phyloP scores from a whole-genome alignment of 129 eudicot genomes.

The Tagetes erecta region DNA sequence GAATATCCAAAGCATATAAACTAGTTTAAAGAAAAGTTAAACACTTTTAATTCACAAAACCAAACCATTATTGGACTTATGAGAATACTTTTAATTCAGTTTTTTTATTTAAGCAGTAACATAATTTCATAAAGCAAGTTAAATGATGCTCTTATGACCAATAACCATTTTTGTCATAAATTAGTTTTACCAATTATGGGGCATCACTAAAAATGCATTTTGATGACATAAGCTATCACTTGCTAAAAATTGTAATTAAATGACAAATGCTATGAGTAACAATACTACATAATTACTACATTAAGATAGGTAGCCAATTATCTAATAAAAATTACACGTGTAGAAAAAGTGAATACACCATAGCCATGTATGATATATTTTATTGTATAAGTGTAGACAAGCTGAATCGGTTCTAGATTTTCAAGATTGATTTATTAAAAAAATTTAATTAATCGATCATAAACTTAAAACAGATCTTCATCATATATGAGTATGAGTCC shows the following conservation, averaged over 20 bases:
- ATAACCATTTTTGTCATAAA: constrained; percentile 24
- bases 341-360: no score
- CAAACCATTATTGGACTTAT: constrained; percentile 23
- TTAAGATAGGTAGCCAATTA: background rate
- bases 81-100: constrained; percentile 22
- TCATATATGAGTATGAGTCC: background rate
- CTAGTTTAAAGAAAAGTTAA: constrained; percentile 14
- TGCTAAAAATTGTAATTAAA: background rate
- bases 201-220: constrained; percentile 24
- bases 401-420: background rate
- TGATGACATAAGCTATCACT: constrained; percentile 35
- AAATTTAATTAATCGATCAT: no score
- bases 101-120: constrained; percentile 11
- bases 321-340: background rate
- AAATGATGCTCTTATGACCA: constrained; percentile 30
- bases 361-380: no score
- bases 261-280: background rate
- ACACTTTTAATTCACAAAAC: constrained; percentile 29
- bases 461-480: no score
- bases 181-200: constrained; percentile 25
- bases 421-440: background rate
- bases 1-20: constrained; percentile 8
- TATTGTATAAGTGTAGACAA: no score
- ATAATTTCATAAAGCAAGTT: constrained; percentile 22
- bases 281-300: constrained; percentile 3